phyloP scores from a whole-genome alignment of 257 asterid genomes.

The Lycium ferocissimum region DNA sequence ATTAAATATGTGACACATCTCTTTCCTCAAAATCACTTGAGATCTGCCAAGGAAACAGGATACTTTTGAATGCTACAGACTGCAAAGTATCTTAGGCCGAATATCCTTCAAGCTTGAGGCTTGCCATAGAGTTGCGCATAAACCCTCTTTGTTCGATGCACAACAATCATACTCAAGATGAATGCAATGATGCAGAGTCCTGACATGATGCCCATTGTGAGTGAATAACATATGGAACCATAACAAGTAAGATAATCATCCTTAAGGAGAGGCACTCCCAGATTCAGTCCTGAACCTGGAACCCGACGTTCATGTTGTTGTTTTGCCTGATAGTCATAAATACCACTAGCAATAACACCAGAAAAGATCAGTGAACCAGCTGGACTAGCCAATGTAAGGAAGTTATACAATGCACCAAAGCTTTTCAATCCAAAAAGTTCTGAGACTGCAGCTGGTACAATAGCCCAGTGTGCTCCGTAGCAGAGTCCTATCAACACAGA shows the following conservation, averaged over 20 bases:
- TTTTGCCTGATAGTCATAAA: constrained; percentile 83
- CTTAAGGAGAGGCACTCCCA: constrained; percentile 24
- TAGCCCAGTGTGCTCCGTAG: constrained; percentile 60
- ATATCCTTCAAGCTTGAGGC: constrained; percentile 30
- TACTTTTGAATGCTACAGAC: neutral
- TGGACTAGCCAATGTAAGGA: constrained; percentile 83
- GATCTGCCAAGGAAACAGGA: constrained; percentile 10
- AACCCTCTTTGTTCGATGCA: constrained; percentile 53
- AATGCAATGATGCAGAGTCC: constrained; percentile 50
- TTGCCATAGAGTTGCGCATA: constrained; percentile 47
- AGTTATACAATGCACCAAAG: constrained; percentile 68
- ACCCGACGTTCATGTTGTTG: constrained; percentile 50
- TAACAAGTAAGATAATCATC: constrained; percentile 43
- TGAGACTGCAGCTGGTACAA: constrained; percentile 54
- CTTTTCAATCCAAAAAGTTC: constrained; percentile 55
- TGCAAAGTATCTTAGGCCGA: neutral
- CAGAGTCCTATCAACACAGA: constrained; percentile 51
- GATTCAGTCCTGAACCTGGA: neutral
- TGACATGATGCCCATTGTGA: constrained; percentile 51
- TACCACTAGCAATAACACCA: constrained; percentile 81
- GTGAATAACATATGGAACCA: constrained; percentile 50
- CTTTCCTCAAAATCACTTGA: neutral
- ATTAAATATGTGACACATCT: neutral
- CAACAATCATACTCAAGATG: constrained; percentile 48
- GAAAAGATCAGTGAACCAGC: constrained; percentile 83